Base-by-base conservation (phyloP, 2,329 filamentous ascomycete genomes). In the Cytospora piceae region DNA sequence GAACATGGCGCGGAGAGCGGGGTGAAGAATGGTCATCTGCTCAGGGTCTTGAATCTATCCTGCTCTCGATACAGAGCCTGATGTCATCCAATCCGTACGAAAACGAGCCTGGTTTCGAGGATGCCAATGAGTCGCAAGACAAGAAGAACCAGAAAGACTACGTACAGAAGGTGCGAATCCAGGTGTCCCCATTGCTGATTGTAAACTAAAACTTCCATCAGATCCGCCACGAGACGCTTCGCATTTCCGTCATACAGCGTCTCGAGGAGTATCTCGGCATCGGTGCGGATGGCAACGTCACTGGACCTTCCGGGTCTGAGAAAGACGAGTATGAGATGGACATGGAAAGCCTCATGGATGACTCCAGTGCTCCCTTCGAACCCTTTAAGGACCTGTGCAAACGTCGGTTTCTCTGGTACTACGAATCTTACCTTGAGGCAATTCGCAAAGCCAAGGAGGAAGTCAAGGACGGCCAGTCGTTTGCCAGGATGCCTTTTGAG, bases 1-100 rank as follows among this genome's bases (percentile, higher is more conserved):
- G 94, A 65, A 99, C 95, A 75, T 99, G 95, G 95, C 86, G 91
- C 58, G 94, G 94, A 32, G 90, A 97, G 73, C 85, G 87, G 20
- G 93, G 94, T 63, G 95, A 98, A 77, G 89, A 97, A 76, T 99
- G 95, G 95, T 97, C 94, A 20, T 93, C 94, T 20, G 95, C 94
- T 0, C 95, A 98, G 76, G 94, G 95, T 8, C 82, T 99, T 1
- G 95, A 98, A 76, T 98, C 94, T 0, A 92, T 98, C 58, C 78
- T 99, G 57, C 87, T 98, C 61, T 98, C 94, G 6, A 97, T 99
- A 65, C 95, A 99, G 77, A 97, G 94, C 76, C 82, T 99, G 54
- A 94, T 99, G 90, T 97, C 93, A 0, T 80, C 87, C 32, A 97
- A 97, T 72, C 95, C 94, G 0, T 98, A 97, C 77, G 92, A 95